phyloP scores from a whole-genome alignment of 225 moss, liverwort and hornwort genomes.

The Marchantia polymorpha region DNA sequence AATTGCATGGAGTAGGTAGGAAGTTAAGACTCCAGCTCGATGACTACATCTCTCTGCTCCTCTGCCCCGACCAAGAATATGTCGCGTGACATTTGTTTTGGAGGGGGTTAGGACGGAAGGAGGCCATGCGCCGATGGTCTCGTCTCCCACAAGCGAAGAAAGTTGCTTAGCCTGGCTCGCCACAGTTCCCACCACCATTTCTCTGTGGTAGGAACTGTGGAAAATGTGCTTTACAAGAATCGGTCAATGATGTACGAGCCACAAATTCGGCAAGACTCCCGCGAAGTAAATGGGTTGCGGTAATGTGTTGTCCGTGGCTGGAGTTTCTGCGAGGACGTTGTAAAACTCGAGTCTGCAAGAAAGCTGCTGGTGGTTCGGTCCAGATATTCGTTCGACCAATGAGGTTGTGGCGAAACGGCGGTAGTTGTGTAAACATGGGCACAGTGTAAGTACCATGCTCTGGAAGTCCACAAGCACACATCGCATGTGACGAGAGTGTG shows the following conservation, averaged over 20 bases:
- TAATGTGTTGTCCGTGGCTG: background rate
- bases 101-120: background rate
- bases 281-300: background rate
- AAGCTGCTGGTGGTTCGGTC: background rate
- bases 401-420: background rate
- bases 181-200: background rate
- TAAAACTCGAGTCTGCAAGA: background rate
- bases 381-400: background rate
- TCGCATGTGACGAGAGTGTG: background rate
- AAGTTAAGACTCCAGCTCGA: background rate
- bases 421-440: conserved; percentile 3
- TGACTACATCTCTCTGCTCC: background rate
- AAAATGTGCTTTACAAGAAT: background rate
- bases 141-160: background rate
- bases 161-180: background rate
- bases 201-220: background rate
- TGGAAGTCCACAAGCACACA: conserved; percentile 4
- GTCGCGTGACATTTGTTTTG: background rate
- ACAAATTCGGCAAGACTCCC: background rate
- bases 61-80: background rate
- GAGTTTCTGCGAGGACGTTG: background rate
- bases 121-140: background rate
- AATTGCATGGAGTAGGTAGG: background rate
- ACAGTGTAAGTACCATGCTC: background rate
- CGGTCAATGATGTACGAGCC: background rate